Evolutionary conservation across 495 filamentous ascomycete species (phyloP), one percentile per base, ranked within the genome.

Genomic region (Penicillium paxilli): DNA sequence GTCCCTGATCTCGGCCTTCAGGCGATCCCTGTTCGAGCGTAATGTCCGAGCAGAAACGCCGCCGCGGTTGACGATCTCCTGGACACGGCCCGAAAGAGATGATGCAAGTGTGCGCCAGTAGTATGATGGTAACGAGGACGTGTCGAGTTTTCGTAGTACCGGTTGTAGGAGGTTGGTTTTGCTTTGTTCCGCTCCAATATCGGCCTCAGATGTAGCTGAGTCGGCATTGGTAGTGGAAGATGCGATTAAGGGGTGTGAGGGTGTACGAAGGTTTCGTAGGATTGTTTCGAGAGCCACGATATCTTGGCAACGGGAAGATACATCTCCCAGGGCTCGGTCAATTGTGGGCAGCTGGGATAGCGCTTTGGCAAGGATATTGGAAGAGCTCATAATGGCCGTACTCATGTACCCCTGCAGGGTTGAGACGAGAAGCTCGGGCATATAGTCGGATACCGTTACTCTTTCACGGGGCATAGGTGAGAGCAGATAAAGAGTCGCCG

Each of bases 81-180:
- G 84, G 1, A 96, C 90, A 8, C 91, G 83, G 2, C 82, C 69
- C 12, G 87, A 83, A 46, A 98, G 80, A 33, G 83, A 85, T 0
- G 87, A 84, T 0, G 94, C 94, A 54, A 98, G 80, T 14, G 85
- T 85, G 22, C 94, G 80, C 89, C 93, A 98, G 74, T 95, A 98
- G 60, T 91, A 92, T 0, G 90, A 94, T 5, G 90, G 84, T 19
- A 99, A 74, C 0, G 89, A 92, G 0, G 88, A 82, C 0, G 92
- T 96, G 66, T 99, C 94, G 16, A 99, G 80, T 21, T 86, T 77
- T n/a, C 77, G 70, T 33, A 96, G 78, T 2, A 98, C 72, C 2
- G 87, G 88, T 22, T 84, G 80, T 2, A 96, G 75, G 58, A 96
- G 83, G 49, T 88, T 91, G 3, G 58, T 38, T 44, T 55, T 63